These are phyloP conservation scores for Brettanomyces naardenensis DNA, from an alignment of 805 yeast species.

Conservation along the genomic window DNA sequence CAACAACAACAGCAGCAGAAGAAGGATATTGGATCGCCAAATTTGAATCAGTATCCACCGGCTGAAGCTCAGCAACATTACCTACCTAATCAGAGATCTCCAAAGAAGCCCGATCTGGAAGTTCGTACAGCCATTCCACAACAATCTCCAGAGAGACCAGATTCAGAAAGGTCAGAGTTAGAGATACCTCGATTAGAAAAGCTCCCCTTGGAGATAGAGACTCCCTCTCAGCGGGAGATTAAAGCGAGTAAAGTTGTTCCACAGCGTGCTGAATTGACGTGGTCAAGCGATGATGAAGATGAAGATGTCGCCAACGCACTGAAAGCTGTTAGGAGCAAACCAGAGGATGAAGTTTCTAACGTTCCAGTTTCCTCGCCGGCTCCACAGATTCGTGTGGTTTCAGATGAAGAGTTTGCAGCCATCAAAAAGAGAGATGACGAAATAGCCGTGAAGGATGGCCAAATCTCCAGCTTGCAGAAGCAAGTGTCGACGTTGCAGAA, in stretches of 20 bases:
- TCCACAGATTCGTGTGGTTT: background rate
- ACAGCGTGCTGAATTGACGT: constrained; percentile 72
- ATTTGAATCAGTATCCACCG: background rate
- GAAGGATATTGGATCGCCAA: background rate
- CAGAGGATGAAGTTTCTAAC: background rate
- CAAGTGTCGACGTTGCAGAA: background rate
- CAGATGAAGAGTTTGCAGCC: background rate
- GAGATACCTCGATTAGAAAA: constrained; percentile 13
- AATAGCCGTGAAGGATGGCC: background rate
- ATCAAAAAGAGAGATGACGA: background rate
- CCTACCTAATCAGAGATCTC: background rate
- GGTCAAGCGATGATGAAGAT: constrained; percentile 83
- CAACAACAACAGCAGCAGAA: constrained; percentile 1
- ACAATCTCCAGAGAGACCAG: background rate
- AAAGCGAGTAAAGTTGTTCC: constrained; percentile 75
- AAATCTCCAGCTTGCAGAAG: background rate
- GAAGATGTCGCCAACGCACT: constrained; percentile 25
- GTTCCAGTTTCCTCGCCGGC: background rate
- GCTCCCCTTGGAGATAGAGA: constrained; percentile 10
- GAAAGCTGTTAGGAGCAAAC: constrained; percentile 1
- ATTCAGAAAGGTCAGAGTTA: constrained; percentile 4
- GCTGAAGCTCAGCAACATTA: background rate
- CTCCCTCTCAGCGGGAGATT: constrained; percentile 27
- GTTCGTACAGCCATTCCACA: background rate
- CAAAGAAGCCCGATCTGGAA: background rate